Conservation (phyloP, 2,329 filamentous ascomycete genomes). For the Ophiostoma himal-ulmi region DNA sequence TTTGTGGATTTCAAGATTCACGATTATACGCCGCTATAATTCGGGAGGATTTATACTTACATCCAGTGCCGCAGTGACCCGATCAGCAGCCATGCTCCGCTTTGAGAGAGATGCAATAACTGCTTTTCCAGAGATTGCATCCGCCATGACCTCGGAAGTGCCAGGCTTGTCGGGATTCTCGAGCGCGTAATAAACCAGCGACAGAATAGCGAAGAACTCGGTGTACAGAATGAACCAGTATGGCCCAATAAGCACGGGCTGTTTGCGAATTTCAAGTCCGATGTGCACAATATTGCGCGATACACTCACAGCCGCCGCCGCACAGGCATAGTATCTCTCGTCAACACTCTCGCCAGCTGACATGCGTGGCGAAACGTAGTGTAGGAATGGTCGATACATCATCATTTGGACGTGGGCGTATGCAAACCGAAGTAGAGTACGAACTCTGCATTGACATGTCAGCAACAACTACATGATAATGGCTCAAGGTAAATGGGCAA, state of each 20-base stretch:
- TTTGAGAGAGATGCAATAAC: slow-evolving; percentile 73
- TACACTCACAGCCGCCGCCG: slow-evolving; percentile 56
- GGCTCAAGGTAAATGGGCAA: neutral
- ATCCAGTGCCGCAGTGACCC: slow-evolving; percentile 70
- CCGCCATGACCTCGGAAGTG: slow-evolving; percentile 72
- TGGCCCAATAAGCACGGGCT: slow-evolving; percentile 57
- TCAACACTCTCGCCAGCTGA: slow-evolving; percentile 56
- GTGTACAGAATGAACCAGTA: slow-evolving; percentile 87
- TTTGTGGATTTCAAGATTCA: neutral
- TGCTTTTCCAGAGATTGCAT: slow-evolving; percentile 78
- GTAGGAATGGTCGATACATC: slow-evolving; percentile 74
- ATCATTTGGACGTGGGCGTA: slow-evolving; percentile 80
- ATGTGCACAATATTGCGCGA: slow-evolving; percentile 73
- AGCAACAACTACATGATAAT: neutral
- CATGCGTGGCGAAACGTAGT: slow-evolving; percentile 67
- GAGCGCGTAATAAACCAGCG: slow-evolving; percentile 70
- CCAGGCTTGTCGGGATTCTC: slow-evolving; percentile 73
- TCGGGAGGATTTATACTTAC: slow-evolving; percentile 44
- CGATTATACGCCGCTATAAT: neutral
- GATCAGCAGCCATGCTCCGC: slow-evolving; percentile 81
- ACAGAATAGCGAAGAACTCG: slow-evolving; percentile 74
- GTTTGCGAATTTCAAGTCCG: slow-evolving; percentile 50
- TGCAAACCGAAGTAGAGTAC: slow-evolving; percentile 70
- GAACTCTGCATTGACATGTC: slow-evolving; percentile 38
- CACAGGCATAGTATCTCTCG: slow-evolving; percentile 71